These are phyloP conservation scores for Plenodomus tracheiphilus DNA, from an alignment of 2,329 filamentous ascomycete species.

Conservation along the genomic window DNA sequence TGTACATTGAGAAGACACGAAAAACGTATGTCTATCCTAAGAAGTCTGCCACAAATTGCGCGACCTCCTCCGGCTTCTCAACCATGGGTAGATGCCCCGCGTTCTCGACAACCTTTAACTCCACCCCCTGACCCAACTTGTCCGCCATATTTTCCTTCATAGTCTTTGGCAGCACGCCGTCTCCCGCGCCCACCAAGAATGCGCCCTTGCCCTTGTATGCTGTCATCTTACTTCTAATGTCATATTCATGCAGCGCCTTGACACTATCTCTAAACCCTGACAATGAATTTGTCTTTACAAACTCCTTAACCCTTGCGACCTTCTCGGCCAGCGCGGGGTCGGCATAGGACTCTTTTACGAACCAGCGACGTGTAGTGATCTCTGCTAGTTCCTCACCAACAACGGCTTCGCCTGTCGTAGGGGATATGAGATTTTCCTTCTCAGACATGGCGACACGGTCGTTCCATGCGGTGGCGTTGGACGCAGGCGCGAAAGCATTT, in stretches of 20 bases:
- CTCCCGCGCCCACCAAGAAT: conserved; percentile 72
- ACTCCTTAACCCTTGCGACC: conserved; percentile 64
- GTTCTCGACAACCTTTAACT: conserved; percentile 67
- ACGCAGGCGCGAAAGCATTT: conserved; percentile 70
- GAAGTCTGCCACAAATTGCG: conserved; percentile 63
- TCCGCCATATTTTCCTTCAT: conserved; percentile 74
- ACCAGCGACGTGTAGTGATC: conserved; percentile 76
- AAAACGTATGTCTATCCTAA: conserved; percentile 13
- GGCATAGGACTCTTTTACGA: conserved; percentile 64
- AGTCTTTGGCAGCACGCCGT: conserved; percentile 74
- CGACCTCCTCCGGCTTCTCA: conserved; percentile 71
- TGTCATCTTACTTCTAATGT: conserved; percentile 63
- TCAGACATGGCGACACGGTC: conserved; percentile 73
- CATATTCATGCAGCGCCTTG: conserved; percentile 72
- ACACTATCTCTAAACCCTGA: conserved; percentile 70
- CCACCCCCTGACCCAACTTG: conserved; percentile 48
- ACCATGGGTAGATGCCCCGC: conserved; percentile 86
- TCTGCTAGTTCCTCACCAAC: conserved; percentile 67
- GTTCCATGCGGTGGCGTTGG: conserved; percentile 78
- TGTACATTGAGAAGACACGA: too few species aligned
- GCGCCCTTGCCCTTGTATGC: conserved; percentile 62
- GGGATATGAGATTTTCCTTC: conserved; percentile 47
- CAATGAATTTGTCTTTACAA: conserved; percentile 71
- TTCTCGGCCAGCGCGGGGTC: conserved; percentile 51
- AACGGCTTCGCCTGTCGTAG: conserved; percentile 53